Percentiles rank a stretch among this genome's conserved stretches.
Evolutionary conservation across 768 basidiomycete genomes (phyloP).

Genomic region (Austroboletus eburneus): DNA sequence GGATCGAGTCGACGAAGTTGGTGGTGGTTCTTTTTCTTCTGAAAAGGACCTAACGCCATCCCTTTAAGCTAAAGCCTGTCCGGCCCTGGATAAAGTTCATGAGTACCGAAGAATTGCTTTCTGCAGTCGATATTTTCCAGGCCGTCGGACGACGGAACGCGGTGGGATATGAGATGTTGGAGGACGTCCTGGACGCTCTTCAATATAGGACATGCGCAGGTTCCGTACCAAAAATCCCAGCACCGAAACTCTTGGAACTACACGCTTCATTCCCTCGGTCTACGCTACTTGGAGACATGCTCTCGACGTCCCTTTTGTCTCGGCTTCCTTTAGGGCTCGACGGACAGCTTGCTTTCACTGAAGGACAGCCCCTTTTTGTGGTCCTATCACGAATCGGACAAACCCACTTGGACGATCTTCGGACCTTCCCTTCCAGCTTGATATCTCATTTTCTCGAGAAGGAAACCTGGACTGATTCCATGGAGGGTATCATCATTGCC

Average conservation of each 20-base stretch:
- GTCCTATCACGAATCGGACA: not conserved
- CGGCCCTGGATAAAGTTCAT: constrained; percentile 56
- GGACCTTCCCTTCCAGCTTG: constrained; percentile 17
- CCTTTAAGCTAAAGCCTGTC: constrained; percentile 11
- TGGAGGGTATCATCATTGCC: constrained; percentile 39
- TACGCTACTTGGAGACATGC: constrained; percentile 42
- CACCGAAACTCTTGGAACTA: constrained; percentile 39
- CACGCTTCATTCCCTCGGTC: constrained; percentile 34
- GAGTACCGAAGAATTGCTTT: constrained; percentile 36
- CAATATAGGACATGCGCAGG: constrained; percentile 4
- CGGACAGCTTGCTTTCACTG: constrained; percentile 13
- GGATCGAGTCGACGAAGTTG: constrained; percentile 8
- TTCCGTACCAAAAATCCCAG: constrained; percentile 16
- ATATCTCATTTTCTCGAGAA: constrained; percentile 38
- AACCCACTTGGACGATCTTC: not conserved
- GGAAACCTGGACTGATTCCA: constrained; percentile 41
- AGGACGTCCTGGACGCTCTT: constrained; percentile 37
- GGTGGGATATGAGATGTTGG: constrained; percentile 25
- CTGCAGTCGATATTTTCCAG: constrained; percentile 40
- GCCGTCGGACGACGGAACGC: not conserved
- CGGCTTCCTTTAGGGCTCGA: constrained; percentile 28
- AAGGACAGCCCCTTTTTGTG: constrained; percentile 6
- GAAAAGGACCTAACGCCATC: not conserved
- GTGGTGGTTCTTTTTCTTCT: not conserved
- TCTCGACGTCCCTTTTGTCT: constrained; percentile 40